phyloP scores from a whole-genome alignment of 1,139 yeast species.

The Scheffersomyces stambukii region DNA sequence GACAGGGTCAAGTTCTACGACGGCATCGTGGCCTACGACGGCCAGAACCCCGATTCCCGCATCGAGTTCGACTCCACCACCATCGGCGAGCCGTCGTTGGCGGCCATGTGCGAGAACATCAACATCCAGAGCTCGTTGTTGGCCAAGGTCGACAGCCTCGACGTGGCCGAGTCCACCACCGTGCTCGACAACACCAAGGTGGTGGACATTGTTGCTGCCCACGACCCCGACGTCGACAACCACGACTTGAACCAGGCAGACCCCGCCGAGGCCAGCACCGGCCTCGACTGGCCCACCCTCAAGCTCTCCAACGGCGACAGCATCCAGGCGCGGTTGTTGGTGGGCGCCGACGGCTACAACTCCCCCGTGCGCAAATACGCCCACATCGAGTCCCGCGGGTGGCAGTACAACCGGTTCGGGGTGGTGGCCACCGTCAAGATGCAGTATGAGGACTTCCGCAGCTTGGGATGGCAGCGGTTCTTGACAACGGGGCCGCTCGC shows the following conservation, averaged over 20 bases:
- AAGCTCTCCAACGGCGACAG: conserved; percentile 61
- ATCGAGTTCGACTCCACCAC: conserved; percentile 65
- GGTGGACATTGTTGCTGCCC: conserved; percentile 35
- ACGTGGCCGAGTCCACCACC: conserved; percentile 32
- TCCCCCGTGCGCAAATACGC: conserved; percentile 88
- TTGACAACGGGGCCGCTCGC: conserved; percentile 93
- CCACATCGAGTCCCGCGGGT: conserved; percentile 80
- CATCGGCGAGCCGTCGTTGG: conserved; percentile 41
- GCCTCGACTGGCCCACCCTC: conserved; percentile 73
- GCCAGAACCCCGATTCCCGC: conserved; percentile 59
- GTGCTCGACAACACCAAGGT: conserved; percentile 68
- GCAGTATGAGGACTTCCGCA: conserved; percentile 65
- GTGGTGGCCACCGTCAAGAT: conserved; percentile 83
- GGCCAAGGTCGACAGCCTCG: conserved; percentile 50
- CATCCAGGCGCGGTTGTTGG: conserved; percentile 66
- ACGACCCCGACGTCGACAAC: conserved; percentile 12
- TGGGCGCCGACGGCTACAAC: conserved; percentile 96
- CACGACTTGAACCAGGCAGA: conserved; percentile 16
- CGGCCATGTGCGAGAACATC: conserved; percentile 85
- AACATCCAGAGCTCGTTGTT: conserved; percentile 76
- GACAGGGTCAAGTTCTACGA: conserved; percentile 79
- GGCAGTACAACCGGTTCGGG: conserved; percentile 87
- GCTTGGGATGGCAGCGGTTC: conserved; percentile 91
- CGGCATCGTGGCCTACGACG: conserved; percentile 78
- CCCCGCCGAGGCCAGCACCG: conserved; percentile 19